Base-by-base conservation (phyloP, 805 yeast genomes). In the Lachancea meyersii region DNA sequence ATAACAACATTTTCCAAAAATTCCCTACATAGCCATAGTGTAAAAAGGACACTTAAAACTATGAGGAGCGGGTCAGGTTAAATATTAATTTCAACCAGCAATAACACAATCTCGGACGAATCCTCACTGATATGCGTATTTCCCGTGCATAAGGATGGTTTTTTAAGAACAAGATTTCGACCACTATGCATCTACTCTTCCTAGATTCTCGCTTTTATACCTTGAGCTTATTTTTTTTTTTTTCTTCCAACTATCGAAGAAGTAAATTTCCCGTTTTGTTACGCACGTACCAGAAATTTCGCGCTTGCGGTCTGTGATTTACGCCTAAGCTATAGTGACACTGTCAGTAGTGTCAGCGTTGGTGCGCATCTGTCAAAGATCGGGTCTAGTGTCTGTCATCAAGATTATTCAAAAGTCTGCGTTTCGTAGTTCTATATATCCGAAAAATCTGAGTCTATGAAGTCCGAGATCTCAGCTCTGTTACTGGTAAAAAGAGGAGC, bases 91-190 rank as follows among this genome's bases (percentile, higher is more conserved):
- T 93, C 97, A 93, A 91, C 97, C 95, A 91, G 98, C 98, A 91
- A 91, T 91, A 86, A 93, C 97, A 91, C 95, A 95, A 89, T 88
- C 98, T 91, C 98, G 97, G 98, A 93, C 96, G 96, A 89, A 88
- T 93, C 98, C 97, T 91, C 98, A 91, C 96, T 89, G 97, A 91
- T 88, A 87, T 95, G 95, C 96, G 97, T 93, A 91, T 88, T 91
- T 96, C 97, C 97, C 98, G 83, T 84, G 98, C 97, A 91, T 87
- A 91, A 91, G 82, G 97, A 89, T 86, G 73, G 67, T 65, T 73
- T 45, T 37, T 52, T 52, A 38, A 37, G 23, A 46, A 31, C 20
- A 14, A 16, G 36, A n/a, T n/a, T n/a, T n/a, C n/a, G n/a, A n/a
- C n/a, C n/a, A n/a, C n/a, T n/a, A n/a, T n/a, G n/a, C n/a, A n/a